A percentile compares a stretch with the other conserved stretches of the same genome.
These are phyloP conservation scores for Penicillium sp. DNA, from an alignment of 2,329 filamentous ascomycete species.

Conservation along the genomic window DNA sequence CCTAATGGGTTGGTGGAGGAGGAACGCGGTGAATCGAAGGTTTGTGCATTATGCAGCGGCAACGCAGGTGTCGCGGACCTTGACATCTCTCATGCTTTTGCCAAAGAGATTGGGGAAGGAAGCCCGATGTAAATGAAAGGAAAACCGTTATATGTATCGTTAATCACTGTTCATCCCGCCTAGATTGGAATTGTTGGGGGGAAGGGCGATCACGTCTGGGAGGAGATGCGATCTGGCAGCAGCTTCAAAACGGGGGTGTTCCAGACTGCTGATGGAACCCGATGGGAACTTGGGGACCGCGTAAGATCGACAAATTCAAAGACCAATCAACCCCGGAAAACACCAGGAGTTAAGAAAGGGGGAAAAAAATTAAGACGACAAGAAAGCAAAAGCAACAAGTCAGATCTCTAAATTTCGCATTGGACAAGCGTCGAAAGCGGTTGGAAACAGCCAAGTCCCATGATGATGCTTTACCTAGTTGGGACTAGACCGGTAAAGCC, in stretches of 20 bases:
- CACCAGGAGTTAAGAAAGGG: background rate
- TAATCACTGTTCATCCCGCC: conserved; percentile 31
- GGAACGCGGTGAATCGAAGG: conserved; percentile 28
- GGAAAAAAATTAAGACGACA: conserved; percentile 2
- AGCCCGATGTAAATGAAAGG: conserved; percentile 5
- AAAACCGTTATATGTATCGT: conserved; percentile 17
- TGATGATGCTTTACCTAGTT: conserved; percentile 32
- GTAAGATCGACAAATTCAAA: conserved; percentile 5
- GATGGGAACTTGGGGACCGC: background rate
- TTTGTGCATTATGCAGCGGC: conserved; percentile 56
- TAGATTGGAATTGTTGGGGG: conserved; percentile 11
- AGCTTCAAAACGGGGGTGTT: conserved; percentile 19
- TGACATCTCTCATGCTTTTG: conserved; percentile 60
- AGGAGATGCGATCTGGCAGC: conserved; percentile 32
- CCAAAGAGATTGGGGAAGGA: conserved; percentile 10
- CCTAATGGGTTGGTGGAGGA: conserved; percentile 31
- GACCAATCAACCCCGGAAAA: background rate
- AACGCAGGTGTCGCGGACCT: conserved; percentile 60
- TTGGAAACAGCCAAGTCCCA: conserved; percentile 19
- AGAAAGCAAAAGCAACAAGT: background rate
- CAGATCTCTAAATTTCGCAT: conserved; percentile 4
- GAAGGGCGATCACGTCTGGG: conserved; percentile 23
- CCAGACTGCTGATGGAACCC: conserved; percentile 12
- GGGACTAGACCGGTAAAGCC: conserved; percentile 17
- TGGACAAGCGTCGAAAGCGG: conserved; percentile 6